Conservation (phyloP, 768 basidiomycete species). For the Lentinula boryana region DNA sequence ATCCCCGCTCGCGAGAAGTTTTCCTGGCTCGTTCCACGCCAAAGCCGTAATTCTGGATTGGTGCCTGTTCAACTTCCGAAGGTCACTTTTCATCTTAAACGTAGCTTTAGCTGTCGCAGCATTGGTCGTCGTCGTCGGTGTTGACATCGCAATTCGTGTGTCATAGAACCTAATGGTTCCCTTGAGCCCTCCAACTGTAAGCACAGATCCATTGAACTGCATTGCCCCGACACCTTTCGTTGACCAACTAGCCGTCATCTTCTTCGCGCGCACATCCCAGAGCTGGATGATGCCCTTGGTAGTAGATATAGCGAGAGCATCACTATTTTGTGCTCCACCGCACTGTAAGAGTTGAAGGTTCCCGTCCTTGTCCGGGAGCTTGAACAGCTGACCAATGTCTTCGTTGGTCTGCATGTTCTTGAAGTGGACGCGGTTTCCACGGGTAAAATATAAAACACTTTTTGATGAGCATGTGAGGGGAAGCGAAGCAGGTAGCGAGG, state of each 20-base stretch:
- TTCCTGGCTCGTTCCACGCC: slow-evolving; percentile 62
- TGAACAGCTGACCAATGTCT: slow-evolving; percentile 46
- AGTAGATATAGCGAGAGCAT: slow-evolving; percentile 55
- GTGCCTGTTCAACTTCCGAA: slow-evolving; percentile 62
- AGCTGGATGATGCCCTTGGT: slow-evolving; percentile 61
- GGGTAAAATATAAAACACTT: slow-evolving; percentile 43
- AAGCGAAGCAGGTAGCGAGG: neutral
- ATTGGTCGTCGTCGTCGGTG: slow-evolving; percentile 25
- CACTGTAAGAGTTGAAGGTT: slow-evolving; percentile 37
- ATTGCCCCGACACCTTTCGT: slow-evolving; percentile 59
- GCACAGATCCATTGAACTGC: slow-evolving; percentile 58
- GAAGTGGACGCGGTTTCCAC: slow-evolving; percentile 49
- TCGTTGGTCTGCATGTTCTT: slow-evolving; percentile 36
- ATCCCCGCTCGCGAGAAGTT: slow-evolving; percentile 71
- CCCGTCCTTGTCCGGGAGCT: slow-evolving; percentile 40
- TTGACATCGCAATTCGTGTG: slow-evolving; percentile 41
- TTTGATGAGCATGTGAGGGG: slow-evolving; percentile 36
- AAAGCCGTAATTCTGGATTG: slow-evolving; percentile 59
- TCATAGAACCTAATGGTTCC: slow-evolving; percentile 76
- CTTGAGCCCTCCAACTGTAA: slow-evolving; percentile 61
- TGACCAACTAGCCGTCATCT: slow-evolving; percentile 45
- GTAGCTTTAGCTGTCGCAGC: slow-evolving; percentile 12
- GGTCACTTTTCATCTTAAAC: slow-evolving; percentile 46
- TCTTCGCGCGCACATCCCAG: slow-evolving; percentile 61
- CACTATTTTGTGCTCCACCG: slow-evolving; percentile 24